Evolutionary conservation across 306 rosid genomes (phyloP).

Genomic region (Rosa lucieae): DNA sequence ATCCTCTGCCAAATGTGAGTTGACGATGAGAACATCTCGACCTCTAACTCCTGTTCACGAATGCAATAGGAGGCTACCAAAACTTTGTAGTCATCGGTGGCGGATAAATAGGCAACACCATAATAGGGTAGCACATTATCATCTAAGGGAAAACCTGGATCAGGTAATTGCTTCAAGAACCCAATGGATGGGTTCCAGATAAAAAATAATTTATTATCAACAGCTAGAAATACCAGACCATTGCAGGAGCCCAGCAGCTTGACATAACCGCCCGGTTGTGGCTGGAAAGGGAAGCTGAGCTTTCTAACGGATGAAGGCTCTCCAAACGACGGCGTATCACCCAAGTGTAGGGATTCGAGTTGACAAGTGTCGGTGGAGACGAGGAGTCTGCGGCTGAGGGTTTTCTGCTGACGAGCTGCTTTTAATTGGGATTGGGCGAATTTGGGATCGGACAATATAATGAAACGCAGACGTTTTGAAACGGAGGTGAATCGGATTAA

Average conservation of each 20-base stretch:
- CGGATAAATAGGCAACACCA: too few relatives aligned
- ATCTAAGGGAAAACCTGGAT: too few relatives aligned
- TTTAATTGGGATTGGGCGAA: not conserved
- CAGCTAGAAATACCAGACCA: not conserved
- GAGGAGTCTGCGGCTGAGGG: not conserved
- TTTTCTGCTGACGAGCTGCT: not conserved
- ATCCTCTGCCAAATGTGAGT: too few relatives aligned
- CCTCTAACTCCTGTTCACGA: too few relatives aligned
- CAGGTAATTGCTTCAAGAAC: too few relatives aligned
- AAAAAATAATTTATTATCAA: too few relatives aligned
- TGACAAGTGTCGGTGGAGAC: not conserved
- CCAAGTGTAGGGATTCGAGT: not conserved
- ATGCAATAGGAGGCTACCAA: too few relatives aligned
- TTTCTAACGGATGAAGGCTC: not conserved
- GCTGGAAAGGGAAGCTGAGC: not conserved
- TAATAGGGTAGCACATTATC: too few relatives aligned
- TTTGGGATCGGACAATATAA: not conserved
- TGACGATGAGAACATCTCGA: too few relatives aligned
- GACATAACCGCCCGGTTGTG: not conserved
- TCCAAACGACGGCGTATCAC: not conserved
- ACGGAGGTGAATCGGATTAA: not conserved
- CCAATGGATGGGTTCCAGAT: not conserved
- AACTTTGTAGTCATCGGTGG: too few relatives aligned
- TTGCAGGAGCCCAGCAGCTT: not conserved
- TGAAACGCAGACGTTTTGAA: not conserved